Evolutionary conservation across 1,284 basidiomycete genomes (phyloP).

Genomic region (Xanthoconium separans): DNA sequence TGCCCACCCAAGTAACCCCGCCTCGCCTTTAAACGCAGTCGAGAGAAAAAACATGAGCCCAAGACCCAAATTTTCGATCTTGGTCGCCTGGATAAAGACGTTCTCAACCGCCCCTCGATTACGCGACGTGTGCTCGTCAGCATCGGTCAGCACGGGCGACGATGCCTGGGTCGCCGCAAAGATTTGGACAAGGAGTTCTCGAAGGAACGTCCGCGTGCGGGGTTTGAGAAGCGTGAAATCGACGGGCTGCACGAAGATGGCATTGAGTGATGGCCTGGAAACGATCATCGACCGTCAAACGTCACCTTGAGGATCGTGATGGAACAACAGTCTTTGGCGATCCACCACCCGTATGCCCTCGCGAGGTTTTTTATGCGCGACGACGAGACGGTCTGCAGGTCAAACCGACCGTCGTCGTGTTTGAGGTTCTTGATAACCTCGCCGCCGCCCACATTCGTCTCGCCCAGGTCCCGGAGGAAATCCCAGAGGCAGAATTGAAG

Average conservation of each 20-base stretch:
- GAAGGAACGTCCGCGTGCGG: constrained; percentile 64
- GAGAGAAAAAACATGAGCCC: constrained; percentile 71
- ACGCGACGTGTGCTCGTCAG: constrained; percentile 40
- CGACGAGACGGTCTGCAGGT: constrained; percentile 57
- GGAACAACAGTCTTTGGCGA: constrained; percentile 71
- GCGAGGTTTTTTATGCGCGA: constrained; percentile 66
- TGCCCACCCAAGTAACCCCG: constrained; percentile 61
- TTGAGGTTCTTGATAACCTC: constrained; percentile 69
- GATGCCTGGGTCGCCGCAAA: constrained; percentile 73
- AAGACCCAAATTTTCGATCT: constrained; percentile 58
- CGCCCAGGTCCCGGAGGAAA: constrained; percentile 89
- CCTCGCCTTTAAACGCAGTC: constrained; percentile 44
- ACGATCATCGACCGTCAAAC: not conserved
- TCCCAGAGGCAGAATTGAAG: constrained; percentile 98
- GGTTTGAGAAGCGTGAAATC: constrained; percentile 77
- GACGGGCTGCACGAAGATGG: constrained; percentile 56
- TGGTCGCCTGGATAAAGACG: constrained; percentile 67
- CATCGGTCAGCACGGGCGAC: constrained; percentile 54
- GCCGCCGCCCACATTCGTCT: constrained; percentile 78
- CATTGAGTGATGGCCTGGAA: not conserved
- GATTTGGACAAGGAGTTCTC: constrained; percentile 63
- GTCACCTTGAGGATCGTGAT: constrained; percentile 82
- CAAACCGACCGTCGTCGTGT: constrained; percentile 47
- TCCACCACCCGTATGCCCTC: constrained; percentile 81
- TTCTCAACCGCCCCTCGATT: constrained; percentile 68